These are phyloP conservation scores for Aspergillus heteromorphus DNA, from an alignment of 495 filamentous ascomycete species.

Conservation along the genomic window DNA sequence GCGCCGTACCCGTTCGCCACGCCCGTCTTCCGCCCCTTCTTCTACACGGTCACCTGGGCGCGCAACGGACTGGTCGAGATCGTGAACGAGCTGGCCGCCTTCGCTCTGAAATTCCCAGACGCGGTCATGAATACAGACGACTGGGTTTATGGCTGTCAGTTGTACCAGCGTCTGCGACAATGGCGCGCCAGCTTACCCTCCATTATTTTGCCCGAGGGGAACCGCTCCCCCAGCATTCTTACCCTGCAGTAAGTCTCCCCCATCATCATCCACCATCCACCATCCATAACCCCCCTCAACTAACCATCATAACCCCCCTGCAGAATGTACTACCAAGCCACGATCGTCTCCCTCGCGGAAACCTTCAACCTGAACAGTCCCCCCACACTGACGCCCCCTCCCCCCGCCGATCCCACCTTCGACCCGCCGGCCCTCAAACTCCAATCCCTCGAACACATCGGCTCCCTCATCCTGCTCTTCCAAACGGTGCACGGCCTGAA, in stretches of 20 bases:
- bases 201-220: constrained; percentile 9
- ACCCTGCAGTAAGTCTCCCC: constrained; percentile 17
- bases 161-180: constrained; percentile 9
- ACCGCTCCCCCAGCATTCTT: constrained; percentile 16
- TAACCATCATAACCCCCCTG: no score
- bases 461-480: constrained; percentile 21
- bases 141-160: constrained; percentile 11
- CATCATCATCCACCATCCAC: no score
- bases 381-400: no score
- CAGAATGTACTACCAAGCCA: constrained; percentile 21
- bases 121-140: neutral
- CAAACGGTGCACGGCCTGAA: constrained; percentile 22
- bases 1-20: constrained; percentile 11
- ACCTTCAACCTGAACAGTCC: constrained; percentile 10
- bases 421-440: constrained; percentile 7
- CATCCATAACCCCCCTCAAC: no score
- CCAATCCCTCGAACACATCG: constrained; percentile 18
- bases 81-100: constrained; percentile 14
- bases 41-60: constrained; percentile 11
- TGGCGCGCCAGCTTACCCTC: constrained; percentile 13
- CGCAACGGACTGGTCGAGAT: constrained; percentile 13
- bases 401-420: constrained; percentile 1
- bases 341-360: constrained; percentile 13
- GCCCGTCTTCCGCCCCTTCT: constrained; percentile 10
- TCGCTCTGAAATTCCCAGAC: constrained; percentile 13